phyloP scores from a whole-genome alignment of 2,329 filamentous ascomycete species.

The Didymosphaeria variabile region DNA sequence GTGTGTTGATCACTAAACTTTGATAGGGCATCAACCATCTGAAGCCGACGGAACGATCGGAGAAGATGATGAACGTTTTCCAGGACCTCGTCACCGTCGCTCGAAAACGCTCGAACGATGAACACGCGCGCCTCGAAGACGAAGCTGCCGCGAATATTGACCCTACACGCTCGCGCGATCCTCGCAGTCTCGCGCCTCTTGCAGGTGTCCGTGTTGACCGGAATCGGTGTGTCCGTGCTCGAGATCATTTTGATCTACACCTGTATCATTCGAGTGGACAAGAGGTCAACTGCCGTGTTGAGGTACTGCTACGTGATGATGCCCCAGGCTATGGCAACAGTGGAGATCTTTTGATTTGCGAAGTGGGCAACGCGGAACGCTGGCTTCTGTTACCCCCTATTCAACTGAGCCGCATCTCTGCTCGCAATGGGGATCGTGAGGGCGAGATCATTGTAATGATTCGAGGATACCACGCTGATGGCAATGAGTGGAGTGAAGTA shows the following conservation, averaged over 20 bases:
- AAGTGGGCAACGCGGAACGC: constrained; percentile 78
- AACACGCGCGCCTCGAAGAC: constrained; percentile 78
- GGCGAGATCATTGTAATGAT: constrained; percentile 88
- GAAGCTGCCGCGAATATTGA: constrained; percentile 88
- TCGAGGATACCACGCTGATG: constrained; percentile 70
- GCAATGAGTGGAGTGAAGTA: constrained; percentile 82
- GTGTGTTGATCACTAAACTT: constrained; percentile 39
- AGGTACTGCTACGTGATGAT: constrained; percentile 86
- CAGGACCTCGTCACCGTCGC: constrained; percentile 79
- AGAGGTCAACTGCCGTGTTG: constrained; percentile 85
- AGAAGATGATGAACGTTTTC: constrained; percentile 69
- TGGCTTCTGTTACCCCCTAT: constrained; percentile 95
- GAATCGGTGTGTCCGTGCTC: constrained; percentile 83
- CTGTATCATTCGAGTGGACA: constrained; percentile 90
- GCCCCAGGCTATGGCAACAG: constrained; percentile 69
- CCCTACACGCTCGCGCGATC: constrained; percentile 79
- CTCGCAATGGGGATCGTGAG: constrained; percentile 75
- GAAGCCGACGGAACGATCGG: constrained; percentile 64
- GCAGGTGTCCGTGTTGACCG: constrained; percentile 76
- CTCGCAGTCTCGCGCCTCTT: constrained; percentile 77
- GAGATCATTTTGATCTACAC: constrained; percentile 89
- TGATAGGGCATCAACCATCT: constrained; percentile 65
- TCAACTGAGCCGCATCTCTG: constrained; percentile 76
- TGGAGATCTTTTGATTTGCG: constrained; percentile 91
- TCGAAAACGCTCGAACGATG: constrained; percentile 76